These are phyloP conservation scores for Saposhnikovia divaricata DNA, from an alignment of 129 eudicot genomes.

Conservation along the genomic window DNA sequence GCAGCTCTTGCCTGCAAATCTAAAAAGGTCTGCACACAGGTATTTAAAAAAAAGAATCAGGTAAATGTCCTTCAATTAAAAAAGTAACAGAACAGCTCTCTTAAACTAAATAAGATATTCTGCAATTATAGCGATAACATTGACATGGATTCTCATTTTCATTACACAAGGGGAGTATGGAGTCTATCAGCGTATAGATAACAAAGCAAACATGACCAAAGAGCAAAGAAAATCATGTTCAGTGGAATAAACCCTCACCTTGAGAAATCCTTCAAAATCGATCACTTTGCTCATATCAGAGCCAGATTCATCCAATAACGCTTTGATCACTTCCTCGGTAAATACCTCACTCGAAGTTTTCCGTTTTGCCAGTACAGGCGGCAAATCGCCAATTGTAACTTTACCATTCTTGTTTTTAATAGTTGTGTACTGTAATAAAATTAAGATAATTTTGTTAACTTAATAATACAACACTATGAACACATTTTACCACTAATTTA, in stretches of 20 bases:
- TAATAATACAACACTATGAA: neutral
- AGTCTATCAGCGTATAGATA: neutral
- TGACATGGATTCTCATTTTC: neutral
- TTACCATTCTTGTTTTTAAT: conserved; percentile 54
- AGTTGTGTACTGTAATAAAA: conserved; percentile 41
- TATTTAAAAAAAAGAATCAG: neutral
- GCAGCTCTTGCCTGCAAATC: conserved; percentile 61
- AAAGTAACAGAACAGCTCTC: neutral
- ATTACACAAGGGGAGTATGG: neutral
- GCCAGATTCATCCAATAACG: conserved; percentile 35
- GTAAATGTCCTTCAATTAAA: neutral
- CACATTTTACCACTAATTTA: neutral
- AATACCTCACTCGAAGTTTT: conserved; percentile 43
- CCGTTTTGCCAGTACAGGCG: conserved; percentile 55
- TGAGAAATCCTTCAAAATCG: conserved; percentile 77
- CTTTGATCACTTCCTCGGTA: conserved; percentile 59
- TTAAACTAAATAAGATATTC: neutral
- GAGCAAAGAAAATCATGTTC: neutral
- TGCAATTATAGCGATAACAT: neutral
- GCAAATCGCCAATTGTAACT: conserved; percentile 56
- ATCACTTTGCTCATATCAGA: conserved; percentile 52
- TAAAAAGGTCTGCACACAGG: conserved; percentile 50
- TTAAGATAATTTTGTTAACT: neutral
- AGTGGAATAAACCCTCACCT: conserved; percentile 29
- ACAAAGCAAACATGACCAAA: neutral